phyloP scores from a whole-genome alignment of 768 basidiomycete genomes.

The Arthromyces matolae region DNA sequence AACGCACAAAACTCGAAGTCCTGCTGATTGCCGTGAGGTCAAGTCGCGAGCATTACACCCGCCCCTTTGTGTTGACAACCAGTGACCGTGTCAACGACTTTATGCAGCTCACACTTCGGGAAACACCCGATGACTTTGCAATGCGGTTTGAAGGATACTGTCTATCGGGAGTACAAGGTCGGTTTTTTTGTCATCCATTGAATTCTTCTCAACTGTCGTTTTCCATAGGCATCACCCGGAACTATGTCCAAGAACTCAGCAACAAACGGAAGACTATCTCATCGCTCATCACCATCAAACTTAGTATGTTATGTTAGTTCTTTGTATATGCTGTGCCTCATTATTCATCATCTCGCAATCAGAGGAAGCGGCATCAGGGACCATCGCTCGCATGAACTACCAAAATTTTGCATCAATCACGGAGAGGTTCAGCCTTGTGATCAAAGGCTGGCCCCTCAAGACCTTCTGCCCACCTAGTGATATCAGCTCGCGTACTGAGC shows the following conservation, averaged over 20 bases:
- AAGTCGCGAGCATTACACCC: not conserved
- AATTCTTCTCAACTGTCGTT: not conserved
- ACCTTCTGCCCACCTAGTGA: slow-evolving; percentile 15
- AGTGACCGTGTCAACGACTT: not conserved
- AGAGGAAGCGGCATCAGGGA: slow-evolving; percentile 2
- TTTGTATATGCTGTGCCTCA: not conserved
- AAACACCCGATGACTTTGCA: not conserved
- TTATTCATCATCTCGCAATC: not conserved
- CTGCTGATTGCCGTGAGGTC: not conserved
- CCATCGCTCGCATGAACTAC: slow-evolving; percentile 16
- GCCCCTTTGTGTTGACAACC: not conserved
- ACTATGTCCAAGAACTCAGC: not conserved
- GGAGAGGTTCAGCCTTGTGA: slow-evolving; percentile 5
- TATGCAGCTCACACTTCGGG: not conserved
- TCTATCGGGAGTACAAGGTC: slow-evolving; percentile 1
- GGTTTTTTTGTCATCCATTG: not conserved
- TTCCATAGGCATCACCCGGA: not conserved
- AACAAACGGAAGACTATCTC: not conserved
- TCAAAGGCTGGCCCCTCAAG: slow-evolving; percentile 17
- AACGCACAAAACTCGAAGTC: not conserved
- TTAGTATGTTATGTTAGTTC: not conserved
- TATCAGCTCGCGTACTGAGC: slow-evolving; percentile 6
- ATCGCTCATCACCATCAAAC: not conserved
- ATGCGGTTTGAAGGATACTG: not conserved
- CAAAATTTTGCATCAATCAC: slow-evolving; percentile 17